A percentile compares a stretch with the other conserved stretches of the same genome.
Conservation (phyloP, 306 rosid genomes). For the Sicyos edulis region DNA sequence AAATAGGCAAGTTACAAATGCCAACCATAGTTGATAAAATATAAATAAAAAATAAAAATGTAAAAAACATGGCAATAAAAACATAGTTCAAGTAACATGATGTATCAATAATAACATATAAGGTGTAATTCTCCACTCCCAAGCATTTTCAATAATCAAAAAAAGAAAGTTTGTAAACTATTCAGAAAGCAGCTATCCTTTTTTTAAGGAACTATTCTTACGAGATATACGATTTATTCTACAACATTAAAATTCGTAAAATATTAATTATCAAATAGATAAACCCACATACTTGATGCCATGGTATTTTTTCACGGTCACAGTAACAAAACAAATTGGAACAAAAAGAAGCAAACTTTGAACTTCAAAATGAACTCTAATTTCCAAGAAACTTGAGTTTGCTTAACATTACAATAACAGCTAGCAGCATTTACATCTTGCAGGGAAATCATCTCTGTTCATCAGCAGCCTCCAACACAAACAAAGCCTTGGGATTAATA, state of each 20-base stretch:
- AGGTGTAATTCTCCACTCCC: no score
- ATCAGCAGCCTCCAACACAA: slow-evolving; percentile 4
- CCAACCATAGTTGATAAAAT: not conserved
- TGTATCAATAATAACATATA: no score
- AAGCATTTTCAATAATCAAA: no score
- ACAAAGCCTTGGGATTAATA: not conserved
- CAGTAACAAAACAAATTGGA: not conserved
- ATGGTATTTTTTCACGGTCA: not conserved
- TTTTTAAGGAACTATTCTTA: no score
- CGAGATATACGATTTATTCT: no score
- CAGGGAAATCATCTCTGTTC: not conserved
- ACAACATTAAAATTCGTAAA: no score
- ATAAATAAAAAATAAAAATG: no score
- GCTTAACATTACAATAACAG: not conserved
- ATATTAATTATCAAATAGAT: not conserved
- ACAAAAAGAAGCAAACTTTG: not conserved
- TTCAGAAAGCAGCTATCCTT: no score
- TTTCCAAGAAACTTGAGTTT: not conserved
- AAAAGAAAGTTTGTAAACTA: no score
- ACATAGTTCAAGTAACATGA: no score
- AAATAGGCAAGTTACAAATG: not conserved
- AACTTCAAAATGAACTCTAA: slow-evolving; percentile 1
- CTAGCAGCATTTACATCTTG: not conserved
- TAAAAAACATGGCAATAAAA: no score
- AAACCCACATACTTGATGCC: not conserved